Base-by-base conservation (phyloP, 148 eudicot species). In the Fagopyrum homotropicum region DNA sequence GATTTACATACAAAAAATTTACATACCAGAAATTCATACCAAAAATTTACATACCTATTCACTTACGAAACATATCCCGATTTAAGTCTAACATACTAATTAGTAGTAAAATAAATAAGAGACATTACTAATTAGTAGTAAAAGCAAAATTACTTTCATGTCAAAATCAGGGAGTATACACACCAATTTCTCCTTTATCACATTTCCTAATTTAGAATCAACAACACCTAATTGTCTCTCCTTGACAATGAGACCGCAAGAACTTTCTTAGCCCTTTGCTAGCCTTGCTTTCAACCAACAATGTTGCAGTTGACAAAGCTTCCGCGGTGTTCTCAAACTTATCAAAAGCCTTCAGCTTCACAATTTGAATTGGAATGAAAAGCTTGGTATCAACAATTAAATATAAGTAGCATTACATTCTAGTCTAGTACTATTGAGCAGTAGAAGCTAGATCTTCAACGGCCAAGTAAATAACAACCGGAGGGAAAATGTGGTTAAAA, bases 281-380 rank as follows among this genome's bases (percentile, higher is more conserved):
- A 54, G 96, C 89, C 81, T 95, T 95, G 86, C 98, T 85, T 5
- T 95, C 98, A 54, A 85, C 86, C 82, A 92, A 80, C 50, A 89
- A 74, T 15, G 92, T 89, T 35, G 96, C 84, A 46, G 90, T 89
- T 30, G 96, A 80, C 78, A 92, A 79, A 49, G 98, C 98, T 57
- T 92, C 98, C 50, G 97, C 80, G 4, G 92, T 95, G 74, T 95
- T 95, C 77, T 95, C 98, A 82, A 92, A 95, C 86, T 92, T 95
- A 73, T 91, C 89, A 64, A 95, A 95, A 66, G 98, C 98, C 82
- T 87, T 90, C 57, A 94, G 89, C 86, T 92, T 91, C 54, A 94
- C 93, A 60, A 94, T 79, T 97, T 94, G 80, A 49, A 49, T 17
- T 26, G 11, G 12, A 73, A 45, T 35, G 9, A 69, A 69, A 40